Percentiles rank a stretch among this genome's conserved stretches.
phyloP scores from a whole-genome alignment of 306 rosid genomes.

The Lotus japonicus region DNA sequence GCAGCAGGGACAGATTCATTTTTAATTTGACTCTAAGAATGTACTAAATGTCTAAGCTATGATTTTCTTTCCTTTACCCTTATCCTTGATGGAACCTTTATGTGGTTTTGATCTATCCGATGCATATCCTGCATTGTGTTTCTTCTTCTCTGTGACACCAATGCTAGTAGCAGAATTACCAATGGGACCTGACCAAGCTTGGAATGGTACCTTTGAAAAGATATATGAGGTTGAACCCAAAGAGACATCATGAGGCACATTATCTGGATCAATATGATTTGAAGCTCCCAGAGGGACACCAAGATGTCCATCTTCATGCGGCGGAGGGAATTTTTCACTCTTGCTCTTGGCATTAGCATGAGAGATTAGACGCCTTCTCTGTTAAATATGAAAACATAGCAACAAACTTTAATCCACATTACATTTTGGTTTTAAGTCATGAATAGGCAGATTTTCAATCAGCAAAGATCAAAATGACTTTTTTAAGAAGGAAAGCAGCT shows the following conservation, averaged over 20 bases:
- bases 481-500: neutral
- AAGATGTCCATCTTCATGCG: slow-evolving; percentile 82
- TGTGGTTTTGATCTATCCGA: slow-evolving; percentile 45
- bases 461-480: neutral
- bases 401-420: slow-evolving; percentile 2
- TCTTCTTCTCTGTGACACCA: slow-evolving; percentile 60
- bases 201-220: slow-evolving; percentile 57
- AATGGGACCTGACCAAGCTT: slow-evolving; percentile 83
- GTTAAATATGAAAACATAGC: slow-evolving; percentile 31
- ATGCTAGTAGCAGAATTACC: slow-evolving; percentile 41
- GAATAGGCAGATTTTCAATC: neutral
- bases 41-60: slow-evolving; percentile 29
- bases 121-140: slow-evolving; percentile 42
- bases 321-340: slow-evolving; percentile 95
- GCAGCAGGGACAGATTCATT: slow-evolving; percentile 14
- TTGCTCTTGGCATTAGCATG: slow-evolving; percentile 93
- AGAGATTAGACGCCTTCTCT: slow-evolving; percentile 73
- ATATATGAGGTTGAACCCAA: slow-evolving; percentile 61
- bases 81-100: slow-evolving; percentile 35
- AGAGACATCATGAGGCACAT: slow-evolving; percentile 61
- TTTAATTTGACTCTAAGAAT: slow-evolving; percentile 23
- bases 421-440: neutral
- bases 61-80: slow-evolving; percentile 62
- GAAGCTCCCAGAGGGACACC: slow-evolving; percentile 79
- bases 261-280: slow-evolving; percentile 70